Evolutionary conservation across 805 yeast genomes (phyloP).

Genomic region (Pichia kluyveri): DNA sequence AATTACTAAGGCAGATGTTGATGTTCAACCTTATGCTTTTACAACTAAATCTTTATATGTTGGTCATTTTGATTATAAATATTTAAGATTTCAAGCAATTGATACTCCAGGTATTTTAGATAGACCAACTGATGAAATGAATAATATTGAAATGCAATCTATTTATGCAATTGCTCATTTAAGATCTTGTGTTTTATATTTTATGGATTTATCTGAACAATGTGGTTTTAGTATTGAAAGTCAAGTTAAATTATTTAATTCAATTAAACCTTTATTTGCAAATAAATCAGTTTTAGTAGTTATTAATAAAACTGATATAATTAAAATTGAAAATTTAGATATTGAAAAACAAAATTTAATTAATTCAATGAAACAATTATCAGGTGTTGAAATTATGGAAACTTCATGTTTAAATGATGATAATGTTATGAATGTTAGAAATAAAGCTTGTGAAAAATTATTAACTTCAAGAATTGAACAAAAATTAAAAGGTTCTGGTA

Average conservation of each 20-base stretch:
- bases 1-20: slow-evolving; percentile 97
- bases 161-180: slow-evolving; percentile 98
- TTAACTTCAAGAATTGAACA: slow-evolving; percentile 94
- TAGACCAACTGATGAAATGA: slow-evolving; percentile 99
- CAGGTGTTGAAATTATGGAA: slow-evolving; percentile 87
- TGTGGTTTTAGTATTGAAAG: slow-evolving; percentile 98
- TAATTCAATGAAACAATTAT: slow-evolving; percentile 50
- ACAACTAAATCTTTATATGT: slow-evolving; percentile 96
- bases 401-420: slow-evolving; percentile 92
- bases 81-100: slow-evolving; percentile 95
- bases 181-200: slow-evolving; percentile 91
- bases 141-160: slow-evolving; percentile 98
- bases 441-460: slow-evolving; percentile 94
- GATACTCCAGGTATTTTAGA: slow-evolving; percentile 99
- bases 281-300: slow-evolving; percentile 95
- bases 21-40: slow-evolving; percentile 98
- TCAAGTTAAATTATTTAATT: slow-evolving; percentile 93
- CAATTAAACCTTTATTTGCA: slow-evolving; percentile 94
- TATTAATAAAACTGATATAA: slow-evolving; percentile 89
- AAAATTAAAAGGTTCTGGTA: slow-evolving; percentile 85
- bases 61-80: slow-evolving; percentile 98
- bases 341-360: slow-evolving; percentile 65
- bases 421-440: slow-evolving; percentile 90
- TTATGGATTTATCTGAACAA: slow-evolving; percentile 98
- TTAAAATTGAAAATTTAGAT: slow-evolving; percentile 75